phyloP scores from a whole-genome alignment of 2,329 filamentous ascomycete genomes.

The Elsinoe fawcettii region DNA sequence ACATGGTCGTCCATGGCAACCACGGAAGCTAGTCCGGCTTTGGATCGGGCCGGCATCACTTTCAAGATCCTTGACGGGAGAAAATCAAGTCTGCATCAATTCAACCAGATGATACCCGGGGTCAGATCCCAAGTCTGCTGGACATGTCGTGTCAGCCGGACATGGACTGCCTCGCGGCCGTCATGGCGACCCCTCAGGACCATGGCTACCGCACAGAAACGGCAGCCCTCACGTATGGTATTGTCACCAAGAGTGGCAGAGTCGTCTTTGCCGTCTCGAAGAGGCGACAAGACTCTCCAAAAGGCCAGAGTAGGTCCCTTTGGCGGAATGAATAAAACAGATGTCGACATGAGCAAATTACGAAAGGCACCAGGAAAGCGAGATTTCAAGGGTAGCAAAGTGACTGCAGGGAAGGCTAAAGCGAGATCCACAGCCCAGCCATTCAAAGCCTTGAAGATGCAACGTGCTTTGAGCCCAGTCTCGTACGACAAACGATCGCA shows the following conservation, averaged over 20 bases:
- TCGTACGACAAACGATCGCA: constrained; percentile 62
- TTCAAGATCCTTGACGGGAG: neutral
- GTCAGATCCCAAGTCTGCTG: neutral
- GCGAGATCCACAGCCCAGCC: constrained; percentile 38
- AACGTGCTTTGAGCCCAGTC: constrained; percentile 66
- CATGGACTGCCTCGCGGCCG: constrained; percentile 4
- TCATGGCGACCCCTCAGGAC: constrained; percentile 34
- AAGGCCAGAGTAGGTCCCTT: constrained; percentile 48
- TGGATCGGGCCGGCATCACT: neutral
- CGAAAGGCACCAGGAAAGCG: constrained; percentile 36
- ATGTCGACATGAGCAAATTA: constrained; percentile 35
- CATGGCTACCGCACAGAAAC: constrained; percentile 36
- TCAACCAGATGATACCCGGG: constrained; percentile 7
- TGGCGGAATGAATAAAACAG: constrained; percentile 51
- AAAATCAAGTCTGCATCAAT: constrained; percentile 2
- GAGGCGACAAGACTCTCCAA: constrained; percentile 32
- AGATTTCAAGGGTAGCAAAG: constrained; percentile 28
- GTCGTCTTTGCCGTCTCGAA: constrained; percentile 22
- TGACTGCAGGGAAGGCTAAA: constrained; percentile 37
- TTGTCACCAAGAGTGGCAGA: constrained; percentile 41
- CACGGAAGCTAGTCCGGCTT: neutral
- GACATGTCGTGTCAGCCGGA: constrained; percentile 5
- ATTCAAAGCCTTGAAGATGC: constrained; percentile 90
- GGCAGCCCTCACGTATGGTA: constrained; percentile 44
- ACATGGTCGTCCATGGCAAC: constrained; percentile 10